A percentile compares a stretch with the other conserved stretches of the same genome.
Conservation (phyloP, 164 flowering plant species). For the Buxus sempervirens region DNA sequence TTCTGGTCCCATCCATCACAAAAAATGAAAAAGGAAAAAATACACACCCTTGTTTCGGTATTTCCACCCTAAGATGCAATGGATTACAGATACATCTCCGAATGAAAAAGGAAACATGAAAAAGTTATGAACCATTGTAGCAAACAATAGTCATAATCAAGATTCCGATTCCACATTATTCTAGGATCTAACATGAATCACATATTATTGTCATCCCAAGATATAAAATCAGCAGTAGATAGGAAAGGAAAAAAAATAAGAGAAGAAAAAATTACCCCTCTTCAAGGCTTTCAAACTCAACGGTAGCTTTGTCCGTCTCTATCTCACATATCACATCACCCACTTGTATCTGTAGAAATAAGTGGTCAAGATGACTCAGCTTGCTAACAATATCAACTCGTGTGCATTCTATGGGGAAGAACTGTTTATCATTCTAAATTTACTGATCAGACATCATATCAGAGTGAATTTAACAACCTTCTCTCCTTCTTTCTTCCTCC, state of each 20-base stretch:
- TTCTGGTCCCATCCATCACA: no score
- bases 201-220: not conserved
- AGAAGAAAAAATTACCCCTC: constrained; percentile 64
- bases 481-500: constrained; percentile 91
- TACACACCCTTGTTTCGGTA: no score
- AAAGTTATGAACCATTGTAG: not conserved
- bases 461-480: constrained; percentile 44
- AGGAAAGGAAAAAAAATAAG: no score
- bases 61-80: no score
- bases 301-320: constrained; percentile 96
- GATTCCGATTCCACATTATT: not conserved
- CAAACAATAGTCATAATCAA: not conserved
- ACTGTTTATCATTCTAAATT: not conserved
- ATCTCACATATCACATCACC: constrained; percentile 93
- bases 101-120: no score
- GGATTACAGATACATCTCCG: no score
- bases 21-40: no score
- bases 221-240: constrained; percentile 4
- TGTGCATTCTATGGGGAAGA: not conserved
- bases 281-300: constrained; percentile 90
- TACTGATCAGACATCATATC: not conserved
- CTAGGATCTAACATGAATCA: not conserved
- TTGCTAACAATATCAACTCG: not conserved
- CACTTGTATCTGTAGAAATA: constrained; percentile 68
- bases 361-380: constrained; percentile 7